A percentile compares a stretch with the other conserved stretches of the same genome.
Evolutionary conservation across 1,284 basidiomycete species (phyloP).

Genomic region (Ceratobasidium sp.): DNA sequence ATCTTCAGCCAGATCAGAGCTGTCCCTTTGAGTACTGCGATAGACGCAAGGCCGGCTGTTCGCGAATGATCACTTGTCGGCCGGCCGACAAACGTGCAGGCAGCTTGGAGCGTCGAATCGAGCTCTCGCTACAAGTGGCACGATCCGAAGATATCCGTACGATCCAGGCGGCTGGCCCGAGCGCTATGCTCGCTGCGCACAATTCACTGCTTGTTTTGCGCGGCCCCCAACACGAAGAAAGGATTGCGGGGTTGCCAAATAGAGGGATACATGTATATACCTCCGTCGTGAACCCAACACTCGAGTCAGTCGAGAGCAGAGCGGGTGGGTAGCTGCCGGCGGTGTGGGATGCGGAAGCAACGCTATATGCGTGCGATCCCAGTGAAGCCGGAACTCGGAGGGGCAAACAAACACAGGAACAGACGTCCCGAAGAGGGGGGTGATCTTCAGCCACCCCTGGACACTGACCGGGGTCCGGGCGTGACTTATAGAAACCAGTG

Average conservation of each 20-base stretch:
- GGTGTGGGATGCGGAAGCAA: background rate
- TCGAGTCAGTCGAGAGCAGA: background rate
- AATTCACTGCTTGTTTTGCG: too few relatives aligned
- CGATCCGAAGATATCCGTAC: conserved; percentile 21
- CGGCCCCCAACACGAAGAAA: background rate
- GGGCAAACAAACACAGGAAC: conserved; percentile 1
- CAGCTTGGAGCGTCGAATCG: background rate
- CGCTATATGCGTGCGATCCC: background rate
- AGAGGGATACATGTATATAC: background rate
- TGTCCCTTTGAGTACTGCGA: background rate
- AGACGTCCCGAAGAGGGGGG: conserved; percentile 5
- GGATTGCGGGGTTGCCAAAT: background rate
- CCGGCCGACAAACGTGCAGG: conserved; percentile 19
- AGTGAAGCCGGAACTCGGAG: conserved; percentile 12
- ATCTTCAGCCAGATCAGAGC: background rate
- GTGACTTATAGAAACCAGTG: background rate
- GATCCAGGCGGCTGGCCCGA: background rate
- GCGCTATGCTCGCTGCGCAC: too few relatives aligned
- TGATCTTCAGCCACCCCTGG: background rate
- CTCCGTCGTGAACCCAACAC: background rate
- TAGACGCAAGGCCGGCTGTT: background rate
- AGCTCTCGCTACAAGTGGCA: background rate
- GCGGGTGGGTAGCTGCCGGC: background rate
- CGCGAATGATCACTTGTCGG: background rate
- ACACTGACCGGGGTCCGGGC: background rate